These are phyloP conservation scores for Paraphoma sp. DNA, from an alignment of 2,329 filamentous ascomycete species.

Conservation along the genomic window DNA sequence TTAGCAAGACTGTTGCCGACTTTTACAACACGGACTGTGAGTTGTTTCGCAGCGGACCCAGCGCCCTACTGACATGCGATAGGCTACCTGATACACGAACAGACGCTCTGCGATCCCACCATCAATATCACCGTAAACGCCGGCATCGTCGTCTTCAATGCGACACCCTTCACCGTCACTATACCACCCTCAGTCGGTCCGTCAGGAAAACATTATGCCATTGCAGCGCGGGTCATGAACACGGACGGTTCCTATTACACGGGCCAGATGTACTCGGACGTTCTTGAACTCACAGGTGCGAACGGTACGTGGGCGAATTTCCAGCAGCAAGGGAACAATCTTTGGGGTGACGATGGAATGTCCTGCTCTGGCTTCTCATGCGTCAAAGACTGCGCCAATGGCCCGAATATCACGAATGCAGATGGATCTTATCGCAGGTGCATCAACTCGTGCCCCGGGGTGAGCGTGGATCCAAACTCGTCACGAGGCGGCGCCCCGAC, in stretches of 20 bases:
- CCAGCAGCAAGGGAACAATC: constrained; percentile 12
- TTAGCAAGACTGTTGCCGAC: not conserved
- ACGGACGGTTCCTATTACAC: constrained; percentile 23
- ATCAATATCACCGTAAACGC: constrained; percentile 5
- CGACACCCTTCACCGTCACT: constrained; percentile 18
- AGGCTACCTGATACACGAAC: constrained; percentile 17
- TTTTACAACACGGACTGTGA: not conserved
- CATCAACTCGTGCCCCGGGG: constrained; percentile 15
- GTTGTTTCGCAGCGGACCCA: not conserved
- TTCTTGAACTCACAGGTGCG: constrained; percentile 15
- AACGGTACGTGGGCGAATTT: constrained; percentile 13
- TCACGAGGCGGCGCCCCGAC: constrained; percentile 17
- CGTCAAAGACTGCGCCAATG: constrained; percentile 13
- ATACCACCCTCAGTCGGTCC: constrained; percentile 18
- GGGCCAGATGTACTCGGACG: constrained; percentile 10
- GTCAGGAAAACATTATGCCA: constrained; percentile 17
- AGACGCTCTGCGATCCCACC: constrained; percentile 13
- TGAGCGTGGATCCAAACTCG: constrained; percentile 14
- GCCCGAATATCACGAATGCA: not conserved
- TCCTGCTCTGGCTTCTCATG: constrained; percentile 12
- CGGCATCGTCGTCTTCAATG: constrained; percentile 7
- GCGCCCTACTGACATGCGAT: not conserved
- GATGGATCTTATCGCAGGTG: constrained; percentile 9
- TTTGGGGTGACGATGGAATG: constrained; percentile 17
- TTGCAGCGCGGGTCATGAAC: constrained; percentile 10